Conservation (phyloP, 2,329 filamentous ascomycete genomes). For the Huntiella omanensis region DNA sequence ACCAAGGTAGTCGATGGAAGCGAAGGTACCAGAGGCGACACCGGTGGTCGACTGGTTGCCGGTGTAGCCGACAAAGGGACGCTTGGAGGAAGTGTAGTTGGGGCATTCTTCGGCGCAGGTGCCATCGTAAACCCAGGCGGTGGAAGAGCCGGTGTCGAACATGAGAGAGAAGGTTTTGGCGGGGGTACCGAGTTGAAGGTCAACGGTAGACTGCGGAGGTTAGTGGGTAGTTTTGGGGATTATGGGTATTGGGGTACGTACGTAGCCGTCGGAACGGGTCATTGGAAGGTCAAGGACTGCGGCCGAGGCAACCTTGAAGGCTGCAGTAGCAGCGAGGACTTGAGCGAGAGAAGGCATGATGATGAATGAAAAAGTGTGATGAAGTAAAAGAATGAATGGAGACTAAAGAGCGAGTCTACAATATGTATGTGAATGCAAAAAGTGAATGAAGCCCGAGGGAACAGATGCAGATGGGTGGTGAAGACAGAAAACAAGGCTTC, state of each 20-base stretch:
- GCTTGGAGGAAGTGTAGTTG: slow-evolving; percentile 14
- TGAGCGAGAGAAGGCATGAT: slow-evolving; percentile 9
- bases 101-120: slow-evolving; percentile 15
- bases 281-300: slow-evolving; percentile 10
- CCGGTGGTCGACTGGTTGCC: slow-evolving; percentile 17
- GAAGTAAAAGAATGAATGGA: not conserved
- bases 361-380: not conserved
- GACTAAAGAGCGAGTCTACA: too few species aligned
- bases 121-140: slow-evolving; percentile 18
- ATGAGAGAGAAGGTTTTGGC: slow-evolving; percentile 15
- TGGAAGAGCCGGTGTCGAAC: slow-evolving; percentile 21
- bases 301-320: slow-evolving; percentile 4
- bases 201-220: slow-evolving; percentile 5
- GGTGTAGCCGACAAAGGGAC: slow-evolving; percentile 13
- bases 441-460: too few species aligned
- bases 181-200: slow-evolving; percentile 18
- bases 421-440: too few species aligned
- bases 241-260: not conserved
- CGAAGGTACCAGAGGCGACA: slow-evolving; percentile 12
- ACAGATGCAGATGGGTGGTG: too few species aligned
- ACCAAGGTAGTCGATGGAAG: slow-evolving; percentile 17
- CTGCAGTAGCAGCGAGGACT: slow-evolving; percentile 7
- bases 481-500: too few species aligned
- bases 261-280: slow-evolving; percentile 9
- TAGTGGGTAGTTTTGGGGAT: not conserved